Percentiles rank a stretch among this genome's conserved stretches.
Conservation (phyloP, 148 eudicot genomes). For the Dianthus caryophyllus region DNA sequence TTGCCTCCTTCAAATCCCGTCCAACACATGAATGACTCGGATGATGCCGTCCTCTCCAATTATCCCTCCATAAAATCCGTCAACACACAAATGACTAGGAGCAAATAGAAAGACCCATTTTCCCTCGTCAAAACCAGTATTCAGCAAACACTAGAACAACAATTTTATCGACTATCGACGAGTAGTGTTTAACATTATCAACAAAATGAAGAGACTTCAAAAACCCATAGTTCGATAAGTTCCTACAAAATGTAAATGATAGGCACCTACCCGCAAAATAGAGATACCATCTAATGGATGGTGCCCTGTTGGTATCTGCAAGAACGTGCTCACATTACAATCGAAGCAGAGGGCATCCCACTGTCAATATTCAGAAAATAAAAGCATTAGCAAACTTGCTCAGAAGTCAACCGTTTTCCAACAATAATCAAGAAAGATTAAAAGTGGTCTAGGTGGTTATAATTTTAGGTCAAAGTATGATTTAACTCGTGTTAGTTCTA, state of each 20-base stretch:
- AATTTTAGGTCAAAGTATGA: background rate
- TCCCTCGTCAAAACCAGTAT: too few relatives aligned
- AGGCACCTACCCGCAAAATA: constrained; percentile 40
- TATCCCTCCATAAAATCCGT: too few relatives aligned
- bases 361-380: constrained; percentile 18
- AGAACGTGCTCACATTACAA: constrained; percentile 28
- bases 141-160: too few relatives aligned
- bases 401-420: background rate
- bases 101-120: too few relatives aligned
- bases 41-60: too few relatives aligned
- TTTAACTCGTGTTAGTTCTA: background rate
- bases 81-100: too few relatives aligned
- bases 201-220: background rate
- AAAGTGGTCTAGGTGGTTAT: background rate
- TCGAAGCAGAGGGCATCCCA: constrained; percentile 46
- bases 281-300: constrained; percentile 40
- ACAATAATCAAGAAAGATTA: background rate
- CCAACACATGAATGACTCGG: too few relatives aligned
- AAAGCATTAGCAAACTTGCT: constrained; percentile 5
- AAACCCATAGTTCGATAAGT: background rate
- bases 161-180: background rate
- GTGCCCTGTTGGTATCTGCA: constrained; percentile 33
- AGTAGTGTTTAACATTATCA: background rate
- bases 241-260: background rate
- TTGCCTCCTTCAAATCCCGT: too few relatives aligned